Evolutionary conservation across 2,329 filamentous ascomycete genomes (phyloP), one percentile per base, ranked within the genome.

Genomic region (Calonectria multiphialidica): DNA sequence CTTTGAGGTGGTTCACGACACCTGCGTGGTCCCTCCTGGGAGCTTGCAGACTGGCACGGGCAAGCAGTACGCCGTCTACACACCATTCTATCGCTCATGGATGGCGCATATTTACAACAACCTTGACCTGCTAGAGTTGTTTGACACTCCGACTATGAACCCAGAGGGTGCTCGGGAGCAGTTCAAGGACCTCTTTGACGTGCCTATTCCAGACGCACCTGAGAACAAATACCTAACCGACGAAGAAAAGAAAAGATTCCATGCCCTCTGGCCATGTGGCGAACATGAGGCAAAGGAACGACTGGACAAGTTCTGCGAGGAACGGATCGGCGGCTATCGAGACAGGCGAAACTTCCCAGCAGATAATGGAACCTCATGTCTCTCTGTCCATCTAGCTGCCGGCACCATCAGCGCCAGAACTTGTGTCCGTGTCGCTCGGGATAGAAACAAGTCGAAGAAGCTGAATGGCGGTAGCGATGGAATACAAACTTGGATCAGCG

Each of bases 51-150:
- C 88, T 6, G 92, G 94, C 3, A 84, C 88, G 3, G 95, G 95
- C 2, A 94, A 90, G 67, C 94, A 96, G 78, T 97, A 97, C 78
- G 90, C 94, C 0, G 94, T 98, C 0, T 98, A 97, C 77, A 91
- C 88, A 2, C 96, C 95, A 0, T 98, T 95, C 95, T 96, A 90
- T 80, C 88, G 92, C 18, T 80, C 93, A 0, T 98, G 95, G 95
- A 83, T 95, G 25, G 89, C 90, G 5, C 90, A 96, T 76, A 79
- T 98, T 6, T 92, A 96, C 72, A 86, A 89, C 3, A 91, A 97
- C 74, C 89, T 90, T 0, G 88, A 94, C 16, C 84, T 95, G 0
- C 84, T 98, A 0, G 87, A 93, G 42, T 83, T 91, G 2, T 91
- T 88, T 6, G 89, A 92, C 0, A 82, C 87, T 0, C 86, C 86